Conservation (phyloP, 2,329 filamentous ascomycete genomes). For the Fusarium ramigenum region DNA sequence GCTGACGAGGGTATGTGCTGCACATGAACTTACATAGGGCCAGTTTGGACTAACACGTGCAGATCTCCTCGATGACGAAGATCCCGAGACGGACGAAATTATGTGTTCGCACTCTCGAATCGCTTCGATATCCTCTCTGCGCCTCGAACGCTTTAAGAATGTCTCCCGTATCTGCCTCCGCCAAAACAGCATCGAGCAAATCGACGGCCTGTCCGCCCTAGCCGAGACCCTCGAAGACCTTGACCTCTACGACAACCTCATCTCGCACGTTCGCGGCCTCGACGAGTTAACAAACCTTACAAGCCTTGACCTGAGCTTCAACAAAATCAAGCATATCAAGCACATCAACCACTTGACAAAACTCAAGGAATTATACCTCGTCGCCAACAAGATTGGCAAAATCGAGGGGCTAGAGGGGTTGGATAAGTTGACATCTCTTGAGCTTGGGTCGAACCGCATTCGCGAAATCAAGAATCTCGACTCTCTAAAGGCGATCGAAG, state of each 20-base stretch:
- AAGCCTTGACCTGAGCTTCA: slow-evolving; percentile 92
- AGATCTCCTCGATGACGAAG: slow-evolving; percentile 71
- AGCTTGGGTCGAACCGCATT: slow-evolving; percentile 92
- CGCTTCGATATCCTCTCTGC: slow-evolving; percentile 77
- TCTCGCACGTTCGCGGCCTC: slow-evolving; percentile 85
- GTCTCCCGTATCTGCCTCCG: slow-evolving; percentile 85
- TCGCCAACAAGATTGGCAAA: slow-evolving; percentile 90
- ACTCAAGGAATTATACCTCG: slow-evolving; percentile 87
- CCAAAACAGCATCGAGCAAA: slow-evolving; percentile 86
- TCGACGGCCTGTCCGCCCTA: slow-evolving; percentile 76
- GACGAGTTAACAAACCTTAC: slow-evolving; percentile 80
- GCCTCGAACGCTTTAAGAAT: slow-evolving; percentile 83
- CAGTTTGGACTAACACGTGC: slow-evolving; percentile 28
- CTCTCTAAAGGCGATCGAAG: slow-evolving; percentile 77
- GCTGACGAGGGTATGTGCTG: slow-evolving; percentile 78
- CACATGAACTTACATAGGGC: background rate
- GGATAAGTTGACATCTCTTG: slow-evolving; percentile 79
- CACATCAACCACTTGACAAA: slow-evolving; percentile 80
- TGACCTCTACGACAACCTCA: slow-evolving; percentile 96
- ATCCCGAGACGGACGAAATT: slow-evolving; percentile 76
- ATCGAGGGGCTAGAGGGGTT: slow-evolving; percentile 87
- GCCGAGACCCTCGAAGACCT: slow-evolving; percentile 79
- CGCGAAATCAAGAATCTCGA: slow-evolving; percentile 88
- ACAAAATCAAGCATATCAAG: slow-evolving; percentile 99
- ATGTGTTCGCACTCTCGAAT: slow-evolving; percentile 90